phyloP scores from a whole-genome alignment of 2,329 filamentous ascomycete species.

The Hymenoscyphus scutula region DNA sequence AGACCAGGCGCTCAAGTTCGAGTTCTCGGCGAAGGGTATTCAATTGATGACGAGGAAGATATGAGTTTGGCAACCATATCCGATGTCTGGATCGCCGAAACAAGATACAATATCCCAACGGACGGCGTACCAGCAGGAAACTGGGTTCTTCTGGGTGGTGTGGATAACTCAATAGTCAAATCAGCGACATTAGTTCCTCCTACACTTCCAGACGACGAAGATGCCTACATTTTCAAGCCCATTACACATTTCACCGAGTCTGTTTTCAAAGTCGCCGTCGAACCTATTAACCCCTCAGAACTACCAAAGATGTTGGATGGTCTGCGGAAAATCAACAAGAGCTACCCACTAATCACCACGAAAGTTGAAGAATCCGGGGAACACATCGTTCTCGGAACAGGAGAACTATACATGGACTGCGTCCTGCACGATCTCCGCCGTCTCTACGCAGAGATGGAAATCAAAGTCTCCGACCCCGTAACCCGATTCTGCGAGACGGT shows the following conservation, averaged over 20 bases:
- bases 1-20: constrained; percentile 79
- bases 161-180: constrained; percentile 98
- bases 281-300: constrained; percentile 97
- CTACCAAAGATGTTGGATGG: constrained; percentile 98
- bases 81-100: constrained; percentile 87
- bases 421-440: constrained; percentile 90
- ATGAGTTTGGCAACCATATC: constrained; percentile 85
- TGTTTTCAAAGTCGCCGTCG: constrained; percentile 95
- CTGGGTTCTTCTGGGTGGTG: constrained; percentile 84
- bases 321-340: constrained; percentile 94
- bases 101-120: constrained; percentile 87
- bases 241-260: constrained; percentile 95
- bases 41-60: constrained; percentile 95
- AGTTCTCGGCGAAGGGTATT: constrained; percentile 93
- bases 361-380: constrained; percentile 98
- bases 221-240: constrained; percentile 92
- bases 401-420: constrained; percentile 99
- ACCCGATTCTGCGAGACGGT: constrained; percentile 98
- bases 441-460: constrained; percentile 98
- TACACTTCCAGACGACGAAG: constrained; percentile 80
- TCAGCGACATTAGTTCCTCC: constrained; percentile 85
- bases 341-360: constrained; percentile 90
- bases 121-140: constrained; percentile 93
- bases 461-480: constrained; percentile 97
- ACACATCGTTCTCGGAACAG: constrained; percentile 90